Evolutionary conservation across 345 rosid species (phyloP), one percentile per base, ranked within the genome.

Genomic region (Pseudoturritis turrita): DNA sequence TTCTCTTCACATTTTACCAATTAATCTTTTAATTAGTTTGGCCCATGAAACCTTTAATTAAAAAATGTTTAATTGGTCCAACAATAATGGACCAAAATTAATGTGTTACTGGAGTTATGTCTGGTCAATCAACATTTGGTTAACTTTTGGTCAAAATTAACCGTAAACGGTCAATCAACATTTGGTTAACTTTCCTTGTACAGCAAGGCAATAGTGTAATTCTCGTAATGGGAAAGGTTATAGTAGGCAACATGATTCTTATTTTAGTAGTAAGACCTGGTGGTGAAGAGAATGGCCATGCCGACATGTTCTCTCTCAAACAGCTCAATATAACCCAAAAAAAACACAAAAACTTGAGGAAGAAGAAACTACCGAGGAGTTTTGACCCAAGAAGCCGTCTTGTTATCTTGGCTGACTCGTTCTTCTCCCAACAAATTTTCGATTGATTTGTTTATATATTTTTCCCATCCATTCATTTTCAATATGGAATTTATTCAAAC

Each of bases 281-380:
- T 47, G 60, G 58, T 47, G 11, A 1, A 33, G 37, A 33, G 37
- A 33, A 33, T 22, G 71, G 77, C 29, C 57, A 63, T 72, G 64
- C 49, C 71, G 49, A 57, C 77, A 70, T 70, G 74, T 58, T 49
- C 46, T 70, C 28, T 70, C 21, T 70, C 49, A 65, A 66, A 74
- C 77, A 74, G 66, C 61, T 57, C 72, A 56, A 54, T 23, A 33
- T 10, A 33, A 33, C 5, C 44, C 44, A 45, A 3, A n/a, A 35
- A 14, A 23, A 40, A 36, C 47, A 22, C 4, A 10, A 2, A 33
- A 58, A 54, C 71, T 44, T 44, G 63, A 45, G 37, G 56, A 35
- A 45, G 60, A 65, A 73, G 60, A 73, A 73, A 65, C 11, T 28
- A 65, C 53, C 65, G 41, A 65, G 44, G 15, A 28, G 60, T 65